These are phyloP conservation scores for Millerozyma miso DNA, from an alignment of 805 yeast species.

Conservation along the genomic window DNA sequence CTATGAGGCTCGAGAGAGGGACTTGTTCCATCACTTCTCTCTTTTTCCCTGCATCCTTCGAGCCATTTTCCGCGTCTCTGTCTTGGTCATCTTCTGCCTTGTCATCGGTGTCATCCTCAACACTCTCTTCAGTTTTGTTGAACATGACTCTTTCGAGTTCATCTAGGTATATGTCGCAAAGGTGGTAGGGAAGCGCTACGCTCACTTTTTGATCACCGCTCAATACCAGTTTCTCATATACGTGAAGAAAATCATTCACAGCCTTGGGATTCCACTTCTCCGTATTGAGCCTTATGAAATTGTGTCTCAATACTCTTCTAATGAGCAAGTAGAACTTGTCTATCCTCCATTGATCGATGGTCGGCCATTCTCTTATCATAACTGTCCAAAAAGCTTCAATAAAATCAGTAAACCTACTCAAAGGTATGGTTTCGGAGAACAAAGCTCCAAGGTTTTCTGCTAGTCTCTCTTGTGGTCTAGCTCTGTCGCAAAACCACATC, in stretches of 20 bases:
- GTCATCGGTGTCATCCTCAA: conserved; percentile 35
- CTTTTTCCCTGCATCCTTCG: conserved; percentile 13
- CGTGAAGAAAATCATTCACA: conserved; percentile 42
- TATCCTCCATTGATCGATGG: conserved; percentile 77
- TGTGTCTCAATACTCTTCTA: conserved; percentile 69
- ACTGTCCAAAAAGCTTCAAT: conserved; percentile 78
- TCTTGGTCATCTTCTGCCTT: conserved; percentile 24
- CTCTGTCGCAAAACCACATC: conserved; percentile 96
- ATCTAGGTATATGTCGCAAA: conserved; percentile 78
- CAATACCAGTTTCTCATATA: conserved; percentile 44
- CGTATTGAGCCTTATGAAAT: conserved; percentile 50
- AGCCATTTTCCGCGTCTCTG: conserved; percentile 7
- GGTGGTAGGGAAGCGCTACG: conserved; percentile 76
- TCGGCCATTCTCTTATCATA: conserved; percentile 76
- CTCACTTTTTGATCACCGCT: conserved; percentile 60
- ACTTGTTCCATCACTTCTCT: conserved; percentile 34
- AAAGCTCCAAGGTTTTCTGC: conserved; percentile 68
- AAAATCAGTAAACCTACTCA: conserved; percentile 45
- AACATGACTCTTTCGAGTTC: conserved; percentile 71
- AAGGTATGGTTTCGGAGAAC: conserved; percentile 42
- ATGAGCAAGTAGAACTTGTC: conserved; percentile 83
- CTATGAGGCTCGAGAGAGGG: conserved; percentile 53
- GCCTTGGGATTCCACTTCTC: conserved; percentile 52
- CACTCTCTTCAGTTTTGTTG: conserved; percentile 42
- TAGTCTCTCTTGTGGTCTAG: conserved; percentile 83